A percentile compares a stretch with the other conserved stretches of the same genome.
phyloP scores from a whole-genome alignment of 495 filamentous ascomycete species.

The Penicillium longicatenatum region DNA sequence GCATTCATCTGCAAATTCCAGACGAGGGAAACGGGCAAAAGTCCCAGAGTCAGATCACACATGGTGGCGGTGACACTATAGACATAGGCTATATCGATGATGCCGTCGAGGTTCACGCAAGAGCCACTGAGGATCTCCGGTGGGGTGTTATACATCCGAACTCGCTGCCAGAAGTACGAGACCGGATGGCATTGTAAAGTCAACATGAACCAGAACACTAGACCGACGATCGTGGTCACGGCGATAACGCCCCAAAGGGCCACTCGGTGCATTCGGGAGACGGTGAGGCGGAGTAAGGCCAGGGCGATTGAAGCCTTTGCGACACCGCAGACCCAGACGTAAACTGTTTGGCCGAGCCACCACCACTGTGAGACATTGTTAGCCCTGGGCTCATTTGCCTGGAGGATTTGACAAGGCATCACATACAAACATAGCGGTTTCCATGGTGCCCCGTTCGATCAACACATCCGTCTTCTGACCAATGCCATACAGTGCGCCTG shows the following conservation, averaged over 20 bases:
- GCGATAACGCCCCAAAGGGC: constrained; percentile 36
- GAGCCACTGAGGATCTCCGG: constrained; percentile 22
- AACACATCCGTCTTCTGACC: constrained; percentile 29
- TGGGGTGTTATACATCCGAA: constrained; percentile 9
- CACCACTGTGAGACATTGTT: constrained; percentile 36
- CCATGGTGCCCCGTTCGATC: constrained; percentile 20
- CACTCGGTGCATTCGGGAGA: constrained; percentile 19
- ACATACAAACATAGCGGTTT: constrained; percentile 48
- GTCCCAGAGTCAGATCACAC: constrained; percentile 44
- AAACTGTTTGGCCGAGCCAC: constrained; percentile 39
- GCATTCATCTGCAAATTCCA: constrained; percentile 43
- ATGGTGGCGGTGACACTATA: constrained; percentile 45
- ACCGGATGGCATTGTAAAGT: constrained; percentile 47
- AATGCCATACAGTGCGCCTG: constrained; percentile 38
- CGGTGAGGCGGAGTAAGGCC: constrained; percentile 39
- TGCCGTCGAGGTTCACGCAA: constrained; percentile 33
- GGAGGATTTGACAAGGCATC: too few species aligned
- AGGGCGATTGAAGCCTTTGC: constrained; percentile 39
- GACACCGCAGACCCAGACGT: constrained; percentile 30
- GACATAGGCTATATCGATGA: constrained; percentile 41
- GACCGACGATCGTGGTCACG: constrained; percentile 29
- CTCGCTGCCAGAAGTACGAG: constrained; percentile 40
- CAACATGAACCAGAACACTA: constrained; percentile 43
- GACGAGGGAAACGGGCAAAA: constrained; percentile 38
- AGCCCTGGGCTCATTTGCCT: constrained; percentile 4